These are phyloP conservation scores for Paracoccidioides brasiliensis DNA, from an alignment of 2,329 filamentous ascomycete genomes.

Conservation along the genomic window DNA sequence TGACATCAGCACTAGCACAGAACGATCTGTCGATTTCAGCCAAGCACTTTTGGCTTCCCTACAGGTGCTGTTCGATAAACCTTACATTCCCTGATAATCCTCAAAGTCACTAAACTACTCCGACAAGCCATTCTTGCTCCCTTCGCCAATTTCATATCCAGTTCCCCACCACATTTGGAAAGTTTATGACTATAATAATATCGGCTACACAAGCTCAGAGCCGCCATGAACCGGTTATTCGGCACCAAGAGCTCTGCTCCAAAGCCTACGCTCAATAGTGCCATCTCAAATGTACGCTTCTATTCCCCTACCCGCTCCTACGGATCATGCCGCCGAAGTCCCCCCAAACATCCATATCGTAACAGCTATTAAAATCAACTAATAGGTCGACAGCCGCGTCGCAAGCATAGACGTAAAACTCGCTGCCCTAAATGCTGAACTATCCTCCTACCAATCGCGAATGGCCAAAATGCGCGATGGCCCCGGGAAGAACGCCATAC, in stretches of 20 bases:
- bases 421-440: slow-evolving; percentile 79
- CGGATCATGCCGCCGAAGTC: not conserved
- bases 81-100: not conserved
- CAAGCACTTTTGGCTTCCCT: too few species aligned
- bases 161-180: not conserved
- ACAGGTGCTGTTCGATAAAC: not conserved
- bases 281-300: slow-evolving; percentile 59
- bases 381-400: slow-evolving; percentile 63
- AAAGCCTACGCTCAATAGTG: slow-evolving; percentile 74
- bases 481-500: slow-evolving; percentile 81
- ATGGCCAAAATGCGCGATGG: slow-evolving; percentile 90
- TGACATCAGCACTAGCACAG: too few species aligned
- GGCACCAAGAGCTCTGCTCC: slow-evolving; percentile 75
- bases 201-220: not conserved
- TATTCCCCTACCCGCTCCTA: not conserved
- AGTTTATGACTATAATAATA: not conserved
- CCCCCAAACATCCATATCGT: not conserved
- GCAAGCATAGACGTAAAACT: slow-evolving; percentile 89
- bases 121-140: not conserved
- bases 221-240: slow-evolving; percentile 83
- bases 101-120: not conserved
- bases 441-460: slow-evolving; percentile 74
- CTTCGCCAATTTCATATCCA: not conserved
- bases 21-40: too few species aligned
- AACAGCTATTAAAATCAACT: not conserved